Base-by-base conservation (phyloP, 2,329 filamentous ascomycete genomes). In the Sphaceloma murrayae region DNA sequence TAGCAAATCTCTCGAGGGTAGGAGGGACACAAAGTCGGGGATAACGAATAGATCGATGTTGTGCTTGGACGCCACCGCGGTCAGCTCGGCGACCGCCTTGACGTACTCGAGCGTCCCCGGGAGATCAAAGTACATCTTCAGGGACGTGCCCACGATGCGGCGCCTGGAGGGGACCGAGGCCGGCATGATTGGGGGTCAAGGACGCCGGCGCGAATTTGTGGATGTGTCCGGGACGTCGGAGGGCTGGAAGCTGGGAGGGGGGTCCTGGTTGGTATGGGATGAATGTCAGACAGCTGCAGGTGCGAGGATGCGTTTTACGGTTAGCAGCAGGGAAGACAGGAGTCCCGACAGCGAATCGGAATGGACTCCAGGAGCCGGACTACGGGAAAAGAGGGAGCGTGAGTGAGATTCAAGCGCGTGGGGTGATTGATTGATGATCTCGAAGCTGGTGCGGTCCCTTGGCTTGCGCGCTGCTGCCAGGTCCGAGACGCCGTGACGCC, bases 71-170 rank as follows among this genome's bases (percentile, higher is more conserved):
- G 67, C 66, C 57, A 80, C 81, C 45, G 68, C 56, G 34, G 70
- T 62, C 43, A 70, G 61, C 10, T 62, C 53, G 34, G 62, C 55
- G 36, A 69, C 60, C 46, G 62, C 61, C 40, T 63, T 58, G 46
- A 68, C 57, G 56, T 71, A 69, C 36, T 58, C 68, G 57, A 60
- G 64, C 1, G 82, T 87, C 49, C 71, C 69, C 8, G 72, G 63
- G 6, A 80, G 72, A 49, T 79, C 75, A 64, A 88, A 88, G 71
- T 88, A 87, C 76, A 86, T 83, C 57, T 87, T 87, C 29, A 82
- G 76, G 34, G 78, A 82, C 51, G 85, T 78, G 60, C 82, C 82
- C 48, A 87, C 70, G 49, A 87, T 68, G 55, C 77, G 78, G 56
- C 75, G 75, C 34, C 67, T 71, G 46, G 58, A 57, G 40, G 33